Conservation (phyloP, 2,329 filamentous ascomycete genomes). For the Teratosphaeria pseudoeucalypti region DNA sequence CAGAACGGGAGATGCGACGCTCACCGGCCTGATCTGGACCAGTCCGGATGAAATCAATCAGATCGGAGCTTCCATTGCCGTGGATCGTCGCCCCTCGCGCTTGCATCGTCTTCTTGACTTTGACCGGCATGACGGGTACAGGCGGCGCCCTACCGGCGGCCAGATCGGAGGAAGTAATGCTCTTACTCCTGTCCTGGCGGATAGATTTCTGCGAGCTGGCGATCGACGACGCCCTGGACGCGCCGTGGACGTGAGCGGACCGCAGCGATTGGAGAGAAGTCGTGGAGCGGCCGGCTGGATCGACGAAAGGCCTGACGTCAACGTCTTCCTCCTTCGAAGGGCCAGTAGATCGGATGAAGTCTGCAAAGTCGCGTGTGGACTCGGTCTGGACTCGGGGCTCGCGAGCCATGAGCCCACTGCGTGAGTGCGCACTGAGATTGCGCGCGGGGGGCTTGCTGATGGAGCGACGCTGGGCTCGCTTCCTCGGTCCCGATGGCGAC, state of each 20-base stretch:
- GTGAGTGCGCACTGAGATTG: conserved; percentile 21
- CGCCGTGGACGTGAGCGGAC: conserved; percentile 9
- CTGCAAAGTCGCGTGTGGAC: conserved; percentile 71
- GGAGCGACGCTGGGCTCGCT: conserved; percentile 18
- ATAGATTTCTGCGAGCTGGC: not conserved
- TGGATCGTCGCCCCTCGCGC: conserved; percentile 49
- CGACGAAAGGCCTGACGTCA: conserved; percentile 4
- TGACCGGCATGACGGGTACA: conserved; percentile 2
- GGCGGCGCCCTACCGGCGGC: not conserved
- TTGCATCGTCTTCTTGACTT: conserved; percentile 13
- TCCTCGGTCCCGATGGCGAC: conserved; percentile 1
- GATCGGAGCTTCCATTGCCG: conserved; percentile 63
- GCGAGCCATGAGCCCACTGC: conserved; percentile 42
- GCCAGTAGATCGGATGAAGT: conserved; percentile 80
- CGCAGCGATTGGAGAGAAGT: conserved; percentile 17
- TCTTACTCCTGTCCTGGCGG: conserved; percentile 8
- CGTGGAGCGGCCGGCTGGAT: conserved; percentile 11
- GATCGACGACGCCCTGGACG: conserved; percentile 15
- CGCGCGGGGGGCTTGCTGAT: conserved; percentile 21
- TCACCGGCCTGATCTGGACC: conserved; percentile 52
- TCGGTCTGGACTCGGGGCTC: conserved; percentile 63
- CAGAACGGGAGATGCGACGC: conserved; percentile 67
- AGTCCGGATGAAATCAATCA: conserved; percentile 91
- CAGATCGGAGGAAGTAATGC: not conserved
- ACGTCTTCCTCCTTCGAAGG: conserved; percentile 34